Percentiles rank a stretch among this genome's conserved stretches.
These are phyloP conservation scores for Cyclospora cayetanensis DNA, from an alignment of 169 alveolate species.

Conservation along the genomic window DNA sequence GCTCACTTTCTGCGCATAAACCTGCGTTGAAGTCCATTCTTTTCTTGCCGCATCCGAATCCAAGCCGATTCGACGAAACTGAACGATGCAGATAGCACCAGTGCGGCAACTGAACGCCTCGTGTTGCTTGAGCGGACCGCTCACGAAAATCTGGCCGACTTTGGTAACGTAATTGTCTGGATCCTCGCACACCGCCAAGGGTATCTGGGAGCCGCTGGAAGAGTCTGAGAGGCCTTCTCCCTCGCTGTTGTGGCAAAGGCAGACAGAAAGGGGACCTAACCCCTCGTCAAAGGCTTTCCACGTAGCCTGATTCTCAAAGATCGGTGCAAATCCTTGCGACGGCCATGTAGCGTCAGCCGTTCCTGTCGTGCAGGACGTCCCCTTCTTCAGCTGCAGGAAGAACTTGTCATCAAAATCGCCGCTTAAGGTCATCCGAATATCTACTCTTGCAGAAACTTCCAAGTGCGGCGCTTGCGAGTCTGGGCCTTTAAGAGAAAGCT, in stretches of 20 bases:
- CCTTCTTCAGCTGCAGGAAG: slow-evolving; percentile 6
- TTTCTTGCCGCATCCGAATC: slow-evolving; percentile 22
- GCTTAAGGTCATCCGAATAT: not conserved
- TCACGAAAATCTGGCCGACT: slow-evolving; percentile 56
- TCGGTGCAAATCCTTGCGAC: slow-evolving; percentile 48
- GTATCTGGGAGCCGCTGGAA: not conserved
- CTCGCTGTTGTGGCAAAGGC: slow-evolving; percentile 48
- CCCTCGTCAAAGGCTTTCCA: slow-evolving; percentile 36
- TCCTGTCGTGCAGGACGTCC: not conserved
- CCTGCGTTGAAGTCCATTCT: slow-evolving; percentile 27
- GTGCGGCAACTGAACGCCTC: not conserved
- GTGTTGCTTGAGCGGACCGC: not conserved
- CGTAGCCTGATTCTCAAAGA: not conserved
- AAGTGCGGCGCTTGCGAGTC: not conserved
- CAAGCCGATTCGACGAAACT: not conserved
- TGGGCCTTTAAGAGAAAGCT: slow-evolving; percentile 30
- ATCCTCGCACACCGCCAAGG: not conserved
- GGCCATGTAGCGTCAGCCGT: not conserved
- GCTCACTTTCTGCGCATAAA: slow-evolving; percentile 36
- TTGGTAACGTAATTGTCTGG: slow-evolving; percentile 16
- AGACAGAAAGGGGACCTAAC: slow-evolving; percentile 13
- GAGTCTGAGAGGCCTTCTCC: slow-evolving; percentile 39
- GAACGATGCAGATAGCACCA: slow-evolving; percentile 19
- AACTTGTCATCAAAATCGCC: slow-evolving; percentile 55
- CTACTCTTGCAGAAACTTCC: slow-evolving; percentile 18